These are phyloP conservation scores for Cucurbita ficifolia DNA, from an alignment of 306 rosid species.

Conservation along the genomic window DNA sequence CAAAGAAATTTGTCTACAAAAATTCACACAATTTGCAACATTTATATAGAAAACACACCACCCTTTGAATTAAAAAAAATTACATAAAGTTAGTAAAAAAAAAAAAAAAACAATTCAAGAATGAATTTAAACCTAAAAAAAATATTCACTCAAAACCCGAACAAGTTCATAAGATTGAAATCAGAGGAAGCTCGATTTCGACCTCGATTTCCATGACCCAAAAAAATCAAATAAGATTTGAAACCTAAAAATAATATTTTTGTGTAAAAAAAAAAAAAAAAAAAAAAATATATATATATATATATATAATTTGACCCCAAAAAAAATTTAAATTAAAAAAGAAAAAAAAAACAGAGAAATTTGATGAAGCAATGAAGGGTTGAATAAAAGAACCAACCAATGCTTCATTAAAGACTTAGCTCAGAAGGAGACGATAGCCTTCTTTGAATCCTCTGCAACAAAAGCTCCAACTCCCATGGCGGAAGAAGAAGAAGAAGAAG, in stretches of 20 bases:
- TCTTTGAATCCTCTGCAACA: background rate
- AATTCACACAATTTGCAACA: background rate
- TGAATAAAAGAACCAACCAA: conserved; percentile 2
- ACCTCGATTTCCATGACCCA: no score
- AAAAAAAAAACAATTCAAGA: background rate
- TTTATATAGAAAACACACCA: background rate
- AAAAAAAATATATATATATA: no score
- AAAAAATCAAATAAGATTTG: no score
- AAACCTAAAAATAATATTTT: no score
- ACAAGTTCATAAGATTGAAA: no score
- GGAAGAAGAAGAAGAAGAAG: background rate
- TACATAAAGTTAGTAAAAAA: background rate
- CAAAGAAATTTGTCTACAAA: background rate
- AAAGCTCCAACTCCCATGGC: background rate
- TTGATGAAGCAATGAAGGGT: background rate
- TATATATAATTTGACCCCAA: no score
- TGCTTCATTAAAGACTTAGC: background rate
- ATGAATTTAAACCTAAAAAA: no score
- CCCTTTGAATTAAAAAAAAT: background rate
- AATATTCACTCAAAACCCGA: no score
- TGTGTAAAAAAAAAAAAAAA: no score
- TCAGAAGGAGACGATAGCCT: background rate
- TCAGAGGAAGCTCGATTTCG: no score
- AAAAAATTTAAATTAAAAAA: no score
- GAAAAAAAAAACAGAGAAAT: background rate